Evolutionary conservation across 306 rosid species (phyloP).

Genomic region (Pyrus betulifolia): DNA sequence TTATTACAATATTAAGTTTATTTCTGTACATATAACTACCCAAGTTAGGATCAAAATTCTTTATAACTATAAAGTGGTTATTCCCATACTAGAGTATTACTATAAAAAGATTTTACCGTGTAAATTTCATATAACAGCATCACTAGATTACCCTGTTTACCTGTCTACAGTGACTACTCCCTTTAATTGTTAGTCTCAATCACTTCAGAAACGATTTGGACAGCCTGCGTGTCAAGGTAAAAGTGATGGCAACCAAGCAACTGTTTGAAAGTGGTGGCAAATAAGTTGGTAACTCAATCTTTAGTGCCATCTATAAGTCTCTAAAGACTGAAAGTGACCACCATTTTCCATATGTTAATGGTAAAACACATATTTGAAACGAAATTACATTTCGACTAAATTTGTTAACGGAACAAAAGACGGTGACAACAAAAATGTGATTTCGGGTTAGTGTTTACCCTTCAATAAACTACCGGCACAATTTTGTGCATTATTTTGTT

Average conservation of each 20-base stretch:
- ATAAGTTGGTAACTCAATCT: neutral
- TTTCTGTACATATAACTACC: too few species aligned
- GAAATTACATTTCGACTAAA: too few species aligned
- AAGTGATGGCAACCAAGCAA: conserved; percentile 4
- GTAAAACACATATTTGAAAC: too few species aligned
- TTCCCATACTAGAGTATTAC: too few species aligned
- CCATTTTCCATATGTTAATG: neutral
- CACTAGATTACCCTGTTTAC: neutral
- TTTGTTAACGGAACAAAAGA: too few species aligned
- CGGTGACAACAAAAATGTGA: too few species aligned
- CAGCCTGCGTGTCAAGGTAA: neutral
- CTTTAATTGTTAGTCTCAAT: neutral
- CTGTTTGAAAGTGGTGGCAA: neutral
- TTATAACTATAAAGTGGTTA: too few species aligned
- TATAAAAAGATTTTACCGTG: too few species aligned
- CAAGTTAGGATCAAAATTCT: too few species aligned
- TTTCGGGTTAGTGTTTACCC: neutral
- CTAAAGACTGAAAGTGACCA: neutral
- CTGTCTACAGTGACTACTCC: neutral
- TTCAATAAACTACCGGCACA: too few species aligned
- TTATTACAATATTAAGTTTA: too few species aligned
- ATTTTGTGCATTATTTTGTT: neutral
- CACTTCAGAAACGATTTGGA: neutral
- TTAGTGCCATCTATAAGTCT: neutral
- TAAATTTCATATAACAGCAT: too few species aligned